phyloP scores from a whole-genome alignment of 768 basidiomycete species.

The Chalciporus chontae region DNA sequence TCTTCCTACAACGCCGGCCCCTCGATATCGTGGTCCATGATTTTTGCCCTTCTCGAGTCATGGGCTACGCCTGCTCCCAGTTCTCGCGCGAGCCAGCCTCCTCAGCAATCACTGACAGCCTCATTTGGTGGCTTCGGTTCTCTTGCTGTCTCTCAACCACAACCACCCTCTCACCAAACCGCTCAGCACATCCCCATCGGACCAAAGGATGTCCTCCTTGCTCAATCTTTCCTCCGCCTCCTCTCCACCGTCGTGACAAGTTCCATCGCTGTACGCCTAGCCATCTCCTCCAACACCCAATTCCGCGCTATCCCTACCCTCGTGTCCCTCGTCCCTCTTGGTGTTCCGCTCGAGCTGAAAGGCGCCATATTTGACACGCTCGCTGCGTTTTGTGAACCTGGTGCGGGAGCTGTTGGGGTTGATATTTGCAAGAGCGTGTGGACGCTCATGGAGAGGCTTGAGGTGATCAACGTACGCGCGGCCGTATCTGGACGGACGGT shows the following conservation, averaged over 20 bases:
- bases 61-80: conserved; percentile 60
- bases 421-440: conserved; percentile 83
- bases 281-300: conserved; percentile 70
- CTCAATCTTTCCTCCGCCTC: conserved; percentile 77
- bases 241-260: conserved; percentile 70
- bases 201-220: conserved; percentile 73
- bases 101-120: conserved; percentile 38
- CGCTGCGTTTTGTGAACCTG: conserved; percentile 79
- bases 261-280: conserved; percentile 75
- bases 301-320: conserved; percentile 82
- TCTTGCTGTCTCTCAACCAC: conserved; percentile 28
- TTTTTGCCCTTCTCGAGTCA: conserved; percentile 72
- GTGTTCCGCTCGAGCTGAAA: conserved; percentile 88
- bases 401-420: conserved; percentile 66
- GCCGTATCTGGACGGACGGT: conserved; percentile 28
- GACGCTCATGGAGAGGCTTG: conserved; percentile 79
- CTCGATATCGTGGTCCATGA: conserved; percentile 71
- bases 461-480: conserved; percentile 74
- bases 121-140: conserved; percentile 30
- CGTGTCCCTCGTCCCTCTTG: conserved; percentile 70
- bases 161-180: conserved; percentile 36
- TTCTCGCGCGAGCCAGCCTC: conserved; percentile 42
- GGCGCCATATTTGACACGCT: conserved; percentile 80
- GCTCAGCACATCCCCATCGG: conserved; percentile 44
- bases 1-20: conserved; percentile 42